These are phyloP conservation scores for Anthracocystis panici-leucophaei DNA, from an alignment of 1,284 basidiomycete species.

Conservation along the genomic window DNA sequence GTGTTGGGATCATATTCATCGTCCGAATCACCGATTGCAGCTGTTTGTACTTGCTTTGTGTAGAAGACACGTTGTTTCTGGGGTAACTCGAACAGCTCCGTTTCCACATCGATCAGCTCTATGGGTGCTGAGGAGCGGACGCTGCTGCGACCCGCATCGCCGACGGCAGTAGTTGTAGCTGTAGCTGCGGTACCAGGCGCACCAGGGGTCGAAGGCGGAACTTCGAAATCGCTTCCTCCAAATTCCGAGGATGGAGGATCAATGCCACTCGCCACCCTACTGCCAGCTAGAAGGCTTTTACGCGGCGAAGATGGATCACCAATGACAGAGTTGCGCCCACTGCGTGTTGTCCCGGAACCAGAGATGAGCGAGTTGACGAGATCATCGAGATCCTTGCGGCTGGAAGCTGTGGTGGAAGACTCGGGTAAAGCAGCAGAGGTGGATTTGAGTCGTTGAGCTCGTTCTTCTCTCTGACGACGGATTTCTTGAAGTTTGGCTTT, in stretches of 20 bases:
- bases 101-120: constrained; percentile 80
- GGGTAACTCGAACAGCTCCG: constrained; percentile 89
- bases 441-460: constrained; percentile 69
- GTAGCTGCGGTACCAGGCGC: constrained; percentile 4
- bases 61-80: constrained; percentile 87
- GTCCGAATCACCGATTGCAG: constrained; percentile 70
- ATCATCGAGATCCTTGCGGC: constrained; percentile 62
- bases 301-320: constrained; percentile 31
- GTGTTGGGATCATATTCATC: constrained; percentile 70
- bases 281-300: constrained; percentile 20
- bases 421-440: constrained; percentile 18
- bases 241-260: constrained; percentile 45
- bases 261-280: constrained; percentile 5
- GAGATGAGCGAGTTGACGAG: constrained; percentile 61
- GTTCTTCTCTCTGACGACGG: constrained; percentile 78
- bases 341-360: constrained; percentile 14
- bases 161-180: constrained; percentile 13
- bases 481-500: constrained; percentile 86
- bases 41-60: constrained; percentile 86
- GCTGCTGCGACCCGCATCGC: not conserved
- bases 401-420: constrained; percentile 19
- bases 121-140: constrained; percentile 69
- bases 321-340: constrained; percentile 18
- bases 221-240: constrained; percentile 44
- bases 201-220: constrained; percentile 29